Evolutionary conservation across 345 rosid species (phyloP).

Genomic region (Linum tenue): DNA sequence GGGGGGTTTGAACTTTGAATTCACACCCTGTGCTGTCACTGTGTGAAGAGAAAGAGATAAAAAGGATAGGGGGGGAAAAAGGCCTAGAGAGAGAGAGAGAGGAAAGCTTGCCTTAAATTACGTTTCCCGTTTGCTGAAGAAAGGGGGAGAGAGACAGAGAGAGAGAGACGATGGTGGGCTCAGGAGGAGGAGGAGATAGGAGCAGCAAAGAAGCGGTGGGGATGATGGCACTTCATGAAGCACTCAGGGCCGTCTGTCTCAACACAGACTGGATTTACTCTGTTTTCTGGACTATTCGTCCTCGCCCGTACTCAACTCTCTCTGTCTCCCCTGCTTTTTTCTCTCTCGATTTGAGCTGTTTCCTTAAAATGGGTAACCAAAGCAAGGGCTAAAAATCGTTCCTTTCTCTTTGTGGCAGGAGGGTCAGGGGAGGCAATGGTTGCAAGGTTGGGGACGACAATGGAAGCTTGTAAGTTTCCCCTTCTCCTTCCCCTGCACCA

Average conservation of each 20-base stretch:
- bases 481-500: not conserved
- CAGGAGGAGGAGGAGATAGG: slow-evolving; percentile 75
- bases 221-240: slow-evolving; percentile 99
- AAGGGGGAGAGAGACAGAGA: slow-evolving; percentile 16
- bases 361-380: slow-evolving; percentile 18
- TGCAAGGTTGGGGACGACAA: slow-evolving; percentile 98
- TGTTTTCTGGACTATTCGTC: slow-evolving; percentile 99
- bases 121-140: slow-evolving; percentile 27
- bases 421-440: slow-evolving; percentile 95
- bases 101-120: slow-evolving; percentile 9
- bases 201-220: slow-evolving; percentile 99
- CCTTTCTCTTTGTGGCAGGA: slow-evolving; percentile 36
- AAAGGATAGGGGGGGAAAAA: slow-evolving; percentile 16
- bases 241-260: slow-evolving; percentile 96
- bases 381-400: slow-evolving; percentile 8
- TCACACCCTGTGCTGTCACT: not conserved
- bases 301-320: slow-evolving; percentile 65
- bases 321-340: not conserved
- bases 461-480: slow-evolving; percentile 85
- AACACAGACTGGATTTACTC: slow-evolving; percentile 99
- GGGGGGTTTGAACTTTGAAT: not conserved
- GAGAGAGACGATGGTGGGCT: slow-evolving; percentile 86
- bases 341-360: slow-evolving; percentile 14
- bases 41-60: not conserved
- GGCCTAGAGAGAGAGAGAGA: slow-evolving; percentile 14